Evolutionary conservation across 306 rosid species (phyloP).

Genomic region (Chamaecrista fasciculata): DNA sequence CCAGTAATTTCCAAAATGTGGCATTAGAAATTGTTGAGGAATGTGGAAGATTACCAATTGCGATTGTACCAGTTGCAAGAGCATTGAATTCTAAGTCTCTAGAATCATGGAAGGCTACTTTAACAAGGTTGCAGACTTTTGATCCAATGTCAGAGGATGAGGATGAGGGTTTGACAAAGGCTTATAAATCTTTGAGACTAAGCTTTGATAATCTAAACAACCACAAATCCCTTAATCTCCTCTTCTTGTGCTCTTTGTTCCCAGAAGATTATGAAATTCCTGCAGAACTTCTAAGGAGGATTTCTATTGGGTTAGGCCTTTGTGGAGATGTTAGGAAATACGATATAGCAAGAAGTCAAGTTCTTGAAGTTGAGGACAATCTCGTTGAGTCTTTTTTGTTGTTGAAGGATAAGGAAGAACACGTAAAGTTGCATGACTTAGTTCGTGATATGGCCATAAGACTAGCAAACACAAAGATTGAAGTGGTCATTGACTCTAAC

Average conservation of each 20-base stretch:
- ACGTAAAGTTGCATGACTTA: conserved; percentile 33
- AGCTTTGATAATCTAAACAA: conserved; percentile 29
- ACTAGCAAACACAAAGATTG: neutral
- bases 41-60: conserved; percentile 27
- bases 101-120: conserved; percentile 1
- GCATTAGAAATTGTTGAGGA: neutral
- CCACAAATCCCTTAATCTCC: neutral
- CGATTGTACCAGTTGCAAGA: conserved; percentile 3
- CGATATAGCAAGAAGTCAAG: conserved; percentile 4
- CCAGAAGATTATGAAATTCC: conserved; percentile 28
- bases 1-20: neutral
- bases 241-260: conserved; percentile 26
- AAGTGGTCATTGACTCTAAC: neutral
- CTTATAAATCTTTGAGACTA: conserved; percentile 18
- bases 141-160: neutral
- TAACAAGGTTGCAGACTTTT: neutral
- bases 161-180: neutral
- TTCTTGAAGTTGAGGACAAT: neutral
- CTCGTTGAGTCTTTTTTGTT: conserved; percentile 28
- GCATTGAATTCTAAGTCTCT: conserved; percentile 11
- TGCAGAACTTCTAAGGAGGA: neutral
- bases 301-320: conserved; percentile 8
- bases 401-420: neutral
- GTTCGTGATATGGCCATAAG: conserved; percentile 20
- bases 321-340: neutral